phyloP scores from a whole-genome alignment of 2,329 filamentous ascomycete species.

The Trichophyton mentagrophytes region DNA sequence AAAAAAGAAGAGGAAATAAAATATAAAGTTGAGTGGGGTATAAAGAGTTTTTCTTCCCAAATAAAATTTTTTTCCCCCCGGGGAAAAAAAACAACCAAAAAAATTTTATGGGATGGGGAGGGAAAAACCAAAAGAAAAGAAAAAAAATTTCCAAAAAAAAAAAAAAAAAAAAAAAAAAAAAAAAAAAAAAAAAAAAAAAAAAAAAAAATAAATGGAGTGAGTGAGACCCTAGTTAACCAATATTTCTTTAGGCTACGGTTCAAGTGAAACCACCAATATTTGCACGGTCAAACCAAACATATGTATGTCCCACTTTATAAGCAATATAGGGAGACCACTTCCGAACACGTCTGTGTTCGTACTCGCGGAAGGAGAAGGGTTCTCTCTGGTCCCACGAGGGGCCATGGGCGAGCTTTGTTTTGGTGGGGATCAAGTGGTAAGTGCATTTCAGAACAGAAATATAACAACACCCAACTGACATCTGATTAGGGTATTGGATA shows the following conservation, averaged over 20 bases:
- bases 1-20: no score
- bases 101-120: no score
- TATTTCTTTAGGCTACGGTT: slow-evolving; percentile 51
- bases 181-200: background rate
- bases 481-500: slow-evolving; percentile 48
- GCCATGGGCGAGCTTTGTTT: slow-evolving; percentile 76
- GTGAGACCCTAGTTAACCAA: no score
- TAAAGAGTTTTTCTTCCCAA: no score
- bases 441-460: slow-evolving; percentile 6
- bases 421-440: slow-evolving; percentile 66
- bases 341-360: slow-evolving; percentile 66
- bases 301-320: slow-evolving; percentile 44
- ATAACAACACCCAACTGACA: slow-evolving; percentile 7
- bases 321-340: slow-evolving; percentile 64
- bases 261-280: slow-evolving; percentile 78
- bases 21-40: no score
- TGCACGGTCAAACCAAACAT: slow-evolving; percentile 60
- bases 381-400: slow-evolving; percentile 51
- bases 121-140: no score
- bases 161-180: background rate
- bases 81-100: no score
- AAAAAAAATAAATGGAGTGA: background rate
- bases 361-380: slow-evolving; percentile 31
- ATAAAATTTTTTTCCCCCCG: no score
- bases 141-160: no score